Base-by-base conservation (phyloP, 331 rosid species). In the Cydonia oblonga region DNA sequence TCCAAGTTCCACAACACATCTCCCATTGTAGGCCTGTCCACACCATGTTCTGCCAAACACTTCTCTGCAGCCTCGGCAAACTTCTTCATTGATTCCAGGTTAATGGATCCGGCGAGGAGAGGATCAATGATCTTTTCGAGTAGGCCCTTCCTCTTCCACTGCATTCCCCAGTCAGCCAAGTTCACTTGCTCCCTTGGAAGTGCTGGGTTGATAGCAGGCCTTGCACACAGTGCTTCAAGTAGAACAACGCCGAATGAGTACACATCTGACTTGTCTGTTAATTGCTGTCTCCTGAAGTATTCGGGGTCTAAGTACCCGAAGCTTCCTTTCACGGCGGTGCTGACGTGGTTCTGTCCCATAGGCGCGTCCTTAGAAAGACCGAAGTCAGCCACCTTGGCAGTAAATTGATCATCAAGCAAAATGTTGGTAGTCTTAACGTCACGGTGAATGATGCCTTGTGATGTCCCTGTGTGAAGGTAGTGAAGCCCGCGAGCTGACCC, bases 401-500 rank as follows among this genome's bases (percentile, higher is more conserved):
- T 87, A 66, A 88, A 84, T 11, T 90, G 89, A 52, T 86, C 96
- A 49, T 89, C 96, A 4, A 91, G 70, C 42, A 91, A 62, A 35
- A 91, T 91, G 33, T 91, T 91, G 24, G 97, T 91, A 16, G 97
- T 91, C 82, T 91, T 91, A 25, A 91, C 87, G 64, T 91, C 97
- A 20, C 96, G 78, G 78, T 91, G 97, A 24, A 91, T 91, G 71
- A 91, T 89, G 53, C 97, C 97, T 1, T 89, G 87, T 0, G 91
- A 89, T 1, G 93, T 89, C 4, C 97, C 96, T 0, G 97, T 91
- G 77, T 91, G 97, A 71, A 91, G 93, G 77, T 91, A 87, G 71
- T 89, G 96, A 38, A 91, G 93, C 44, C 96, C 97, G 14, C 96
- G 87, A 25, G 97, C 97, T 25, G 97, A 85, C 13, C 97, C 97